Conservation (phyloP, 768 basidiomycete genomes). For the Paxillus ammoniavirescens region DNA sequence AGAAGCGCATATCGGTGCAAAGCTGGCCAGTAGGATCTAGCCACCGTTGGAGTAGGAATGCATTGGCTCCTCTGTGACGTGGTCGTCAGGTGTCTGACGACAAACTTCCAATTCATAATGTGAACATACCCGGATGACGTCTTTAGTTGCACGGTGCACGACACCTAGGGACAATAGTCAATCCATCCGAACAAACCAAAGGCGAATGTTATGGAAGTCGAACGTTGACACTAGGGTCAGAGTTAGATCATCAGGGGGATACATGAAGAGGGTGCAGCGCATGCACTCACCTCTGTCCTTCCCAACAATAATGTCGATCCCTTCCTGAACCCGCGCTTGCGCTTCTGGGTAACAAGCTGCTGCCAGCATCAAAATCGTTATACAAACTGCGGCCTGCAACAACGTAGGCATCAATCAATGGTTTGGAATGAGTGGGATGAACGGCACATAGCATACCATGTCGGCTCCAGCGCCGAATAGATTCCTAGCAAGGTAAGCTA, state of each 20-base stretch:
- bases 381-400: too few species aligned
- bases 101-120: slow-evolving; percentile 4
- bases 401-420: background rate
- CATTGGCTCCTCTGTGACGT: slow-evolving; percentile 7
- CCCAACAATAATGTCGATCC: too few species aligned
- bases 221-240: slow-evolving; percentile 31
- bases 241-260: background rate
- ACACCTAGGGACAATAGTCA: slow-evolving; percentile 32
- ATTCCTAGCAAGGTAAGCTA: slow-evolving; percentile 56
- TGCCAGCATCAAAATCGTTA: too few species aligned
- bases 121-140: slow-evolving; percentile 52
- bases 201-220: slow-evolving; percentile 29
- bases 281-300: too few species aligned
- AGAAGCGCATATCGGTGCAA: too few species aligned
- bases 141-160: slow-evolving; percentile 56
- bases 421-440: background rate
- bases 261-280: background rate
- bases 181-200: too few species aligned
- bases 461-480: slow-evolving; percentile 64
- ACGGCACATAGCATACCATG: slow-evolving; percentile 32
- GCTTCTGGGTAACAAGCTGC: too few species aligned
- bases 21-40: too few species aligned
- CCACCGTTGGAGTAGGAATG: too few species aligned
- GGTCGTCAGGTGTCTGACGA: slow-evolving; percentile 28
- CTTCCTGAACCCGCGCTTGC: too few species aligned